phyloP scores from a whole-genome alignment of 2,329 filamentous ascomycete species.

The Blumeria graminis region DNA sequence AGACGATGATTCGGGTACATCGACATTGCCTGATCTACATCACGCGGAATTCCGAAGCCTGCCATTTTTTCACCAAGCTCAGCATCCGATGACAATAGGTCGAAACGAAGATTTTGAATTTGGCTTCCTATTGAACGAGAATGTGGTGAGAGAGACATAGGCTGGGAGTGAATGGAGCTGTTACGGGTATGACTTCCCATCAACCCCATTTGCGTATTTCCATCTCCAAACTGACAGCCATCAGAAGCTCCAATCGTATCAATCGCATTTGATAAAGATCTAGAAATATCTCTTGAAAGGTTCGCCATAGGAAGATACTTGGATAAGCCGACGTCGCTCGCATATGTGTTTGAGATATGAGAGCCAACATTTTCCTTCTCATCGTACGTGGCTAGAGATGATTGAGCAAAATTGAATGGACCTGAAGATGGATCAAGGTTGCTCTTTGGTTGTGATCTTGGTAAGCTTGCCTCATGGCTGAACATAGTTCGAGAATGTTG shows the following conservation, averaged over 20 bases:
- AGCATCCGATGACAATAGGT: constrained; percentile 9
- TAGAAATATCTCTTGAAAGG: constrained; percentile 25
- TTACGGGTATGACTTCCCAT: constrained; percentile 18
- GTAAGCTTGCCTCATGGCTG: constrained; percentile 17
- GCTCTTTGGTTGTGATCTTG: constrained; percentile 15
- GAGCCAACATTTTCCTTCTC: constrained; percentile 15
- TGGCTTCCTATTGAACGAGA: constrained; percentile 24
- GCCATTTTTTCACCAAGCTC: constrained; percentile 13
- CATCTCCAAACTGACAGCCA: constrained; percentile 8
- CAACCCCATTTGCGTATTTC: constrained; percentile 10
- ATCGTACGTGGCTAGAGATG: constrained; percentile 10
- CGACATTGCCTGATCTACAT: constrained; percentile 9
- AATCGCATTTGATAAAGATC: constrained; percentile 30
- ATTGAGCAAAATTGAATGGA: constrained; percentile 18
- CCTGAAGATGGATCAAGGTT: constrained; percentile 23
- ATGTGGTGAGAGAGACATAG: constrained; percentile 20
- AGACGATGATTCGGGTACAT: too few species aligned
- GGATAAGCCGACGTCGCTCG: constrained; percentile 10
- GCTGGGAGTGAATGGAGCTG: constrained; percentile 24
- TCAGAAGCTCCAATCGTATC: constrained; percentile 17
- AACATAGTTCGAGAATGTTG: constrained; percentile 22
- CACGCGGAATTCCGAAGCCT: constrained; percentile 8
- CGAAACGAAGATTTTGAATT: constrained; percentile 17
- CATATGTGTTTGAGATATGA: constrained; percentile 7
- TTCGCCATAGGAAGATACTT: constrained; percentile 21